Evolutionary conservation across 768 basidiomycete genomes (phyloP).

Genomic region (Austroboletus festivus): DNA sequence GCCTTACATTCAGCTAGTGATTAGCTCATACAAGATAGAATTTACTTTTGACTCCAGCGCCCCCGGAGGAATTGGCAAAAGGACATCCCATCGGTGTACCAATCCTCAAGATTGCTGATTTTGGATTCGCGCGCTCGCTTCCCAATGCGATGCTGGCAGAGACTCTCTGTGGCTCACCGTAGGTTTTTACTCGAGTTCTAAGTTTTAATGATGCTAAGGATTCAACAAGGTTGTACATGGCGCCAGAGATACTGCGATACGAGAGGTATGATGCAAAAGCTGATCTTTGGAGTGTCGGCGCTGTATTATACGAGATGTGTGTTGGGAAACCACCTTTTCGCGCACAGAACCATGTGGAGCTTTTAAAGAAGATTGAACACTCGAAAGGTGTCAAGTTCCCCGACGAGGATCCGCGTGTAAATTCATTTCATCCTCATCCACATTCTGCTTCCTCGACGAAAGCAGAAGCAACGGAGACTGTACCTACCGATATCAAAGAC

Average conservation of each 20-base stretch:
- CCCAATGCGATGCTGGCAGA: conserved; percentile 95
- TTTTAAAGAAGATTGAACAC: conserved; percentile 87
- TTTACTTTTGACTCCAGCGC: conserved; percentile 81
- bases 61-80: conserved; percentile 72
- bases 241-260: conserved; percentile 94
- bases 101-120: conserved; percentile 95
- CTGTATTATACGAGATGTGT: conserved; percentile 93
- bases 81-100: conserved; percentile 93
- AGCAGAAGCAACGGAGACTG: conserved; percentile 51
- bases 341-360: conserved; percentile 93
- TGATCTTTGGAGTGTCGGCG: conserved; percentile 97
- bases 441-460: conserved; percentile 18
- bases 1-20: background rate
- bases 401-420: conserved; percentile 67
- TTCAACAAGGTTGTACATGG: conserved; percentile 84
- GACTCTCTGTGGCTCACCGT: conserved; percentile 97
- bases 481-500: conserved; percentile 81
- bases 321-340: conserved; percentile 93
- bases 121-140: conserved; percentile 92
- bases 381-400: conserved; percentile 94
- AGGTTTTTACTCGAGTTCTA: conserved; percentile 33
- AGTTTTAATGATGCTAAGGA: background rate
- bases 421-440: conserved; percentile 33
- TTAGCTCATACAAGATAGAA: conserved; percentile 52
- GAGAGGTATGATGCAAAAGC: conserved; percentile 98